phyloP scores from a whole-genome alignment of 768 basidiomycete species.

The Lentinula edodes region DNA sequence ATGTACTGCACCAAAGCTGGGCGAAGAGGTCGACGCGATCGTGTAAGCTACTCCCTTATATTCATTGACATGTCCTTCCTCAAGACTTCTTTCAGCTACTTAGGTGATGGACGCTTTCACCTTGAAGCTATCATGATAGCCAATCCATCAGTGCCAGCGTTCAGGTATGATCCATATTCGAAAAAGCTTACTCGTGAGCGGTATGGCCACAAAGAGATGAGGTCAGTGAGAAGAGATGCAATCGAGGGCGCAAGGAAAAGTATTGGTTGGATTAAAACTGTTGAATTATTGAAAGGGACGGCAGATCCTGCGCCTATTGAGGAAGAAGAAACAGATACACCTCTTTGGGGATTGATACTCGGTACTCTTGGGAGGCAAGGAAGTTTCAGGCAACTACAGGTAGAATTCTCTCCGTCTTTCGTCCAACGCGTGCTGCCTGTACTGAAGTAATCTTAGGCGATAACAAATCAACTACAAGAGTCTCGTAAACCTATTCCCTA shows the following conservation, averaged over 20 bases:
- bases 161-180: conserved; percentile 97
- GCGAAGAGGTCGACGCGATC: conserved; percentile 78
- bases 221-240: conserved; percentile 62
- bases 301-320: neutral
- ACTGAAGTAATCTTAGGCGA: conserved; percentile 40
- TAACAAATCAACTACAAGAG: conserved; percentile 60
- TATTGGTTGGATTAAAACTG: conserved; percentile 30
- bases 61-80: neutral
- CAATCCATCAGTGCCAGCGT: conserved; percentile 92
- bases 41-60: conserved; percentile 48
- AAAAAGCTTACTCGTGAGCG: conserved; percentile 93
- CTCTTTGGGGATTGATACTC: conserved; percentile 87
- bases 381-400: conserved; percentile 83
- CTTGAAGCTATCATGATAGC: conserved; percentile 99
- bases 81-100: conserved; percentile 52
- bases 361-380: conserved; percentile 96
- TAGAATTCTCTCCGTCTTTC: conserved; percentile 15
- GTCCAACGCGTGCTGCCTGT: neutral
- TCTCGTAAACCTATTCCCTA: conserved; percentile 60
- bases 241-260: conserved; percentile 69
- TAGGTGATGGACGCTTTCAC: conserved; percentile 98
- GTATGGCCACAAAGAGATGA: conserved; percentile 90
- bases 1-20: conserved; percentile 86
- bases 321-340: conserved; percentile 1
- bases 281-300: neutral